A percentile compares a stretch with the other conserved stretches of the same genome.
phyloP scores from a whole-genome alignment of 495 filamentous ascomycete species.

The Hypoxylon crocopeplum region DNA sequence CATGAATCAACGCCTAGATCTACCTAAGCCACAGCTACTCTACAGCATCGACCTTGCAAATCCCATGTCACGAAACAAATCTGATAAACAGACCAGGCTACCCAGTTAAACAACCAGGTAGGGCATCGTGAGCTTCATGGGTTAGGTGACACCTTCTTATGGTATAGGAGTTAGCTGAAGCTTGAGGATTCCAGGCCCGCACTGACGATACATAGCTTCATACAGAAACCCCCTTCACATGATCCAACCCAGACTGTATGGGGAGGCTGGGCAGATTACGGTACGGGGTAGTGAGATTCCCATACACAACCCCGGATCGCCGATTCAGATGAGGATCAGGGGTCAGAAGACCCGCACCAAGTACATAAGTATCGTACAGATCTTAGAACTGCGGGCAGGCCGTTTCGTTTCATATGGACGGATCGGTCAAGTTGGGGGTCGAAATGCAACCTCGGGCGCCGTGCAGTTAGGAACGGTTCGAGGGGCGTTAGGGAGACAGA shows the following conservation, averaged over 20 bases:
- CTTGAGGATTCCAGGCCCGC: not conserved
- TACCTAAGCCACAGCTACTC: not conserved
- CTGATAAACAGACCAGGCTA: not conserved
- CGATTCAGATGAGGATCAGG: slow-evolving; percentile 13
- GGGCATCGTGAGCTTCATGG: not conserved
- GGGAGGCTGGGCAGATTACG: slow-evolving; percentile 12
- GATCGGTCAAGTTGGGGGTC: too few species aligned
- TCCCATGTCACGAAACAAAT: not conserved
- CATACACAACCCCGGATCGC: slow-evolving; percentile 23
- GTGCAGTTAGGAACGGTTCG: too few species aligned
- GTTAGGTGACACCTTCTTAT: not conserved
- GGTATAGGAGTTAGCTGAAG: too few species aligned
- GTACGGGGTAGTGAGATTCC: slow-evolving; percentile 14
- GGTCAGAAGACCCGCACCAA: not conserved
- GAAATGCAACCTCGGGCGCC: not conserved
- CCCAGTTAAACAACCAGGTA: not conserved
- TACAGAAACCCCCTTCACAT: slow-evolving; percentile 4
- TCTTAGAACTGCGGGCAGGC: too few species aligned
- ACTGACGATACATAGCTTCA: slow-evolving; percentile 3
- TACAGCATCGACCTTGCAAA: not conserved
- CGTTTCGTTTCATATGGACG: too few species aligned
- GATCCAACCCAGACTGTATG: slow-evolving; percentile 2
- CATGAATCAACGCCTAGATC: slow-evolving; percentile 7
- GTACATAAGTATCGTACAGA: not conserved
- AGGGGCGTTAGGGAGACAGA: too few species aligned